phyloP scores from a whole-genome alignment of 257 asterid genomes.

The Galeopsis tetrahit region DNA sequence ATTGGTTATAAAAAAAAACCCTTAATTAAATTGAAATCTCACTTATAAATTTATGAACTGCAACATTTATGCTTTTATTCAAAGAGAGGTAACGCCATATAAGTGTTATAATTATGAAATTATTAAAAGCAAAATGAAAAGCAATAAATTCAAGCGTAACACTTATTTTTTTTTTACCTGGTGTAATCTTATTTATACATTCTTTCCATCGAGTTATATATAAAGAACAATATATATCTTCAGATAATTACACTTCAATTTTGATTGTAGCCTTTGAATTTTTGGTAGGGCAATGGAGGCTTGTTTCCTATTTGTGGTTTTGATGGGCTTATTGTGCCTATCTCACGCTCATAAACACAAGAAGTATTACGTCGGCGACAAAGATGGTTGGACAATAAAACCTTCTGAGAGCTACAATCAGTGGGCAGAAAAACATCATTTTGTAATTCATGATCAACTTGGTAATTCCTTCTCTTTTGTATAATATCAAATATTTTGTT shows the following conservation, averaged over 20 bases:
- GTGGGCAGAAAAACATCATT: constrained; percentile 49
- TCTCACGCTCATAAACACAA: constrained; percentile 36
- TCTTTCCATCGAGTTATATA: background rate
- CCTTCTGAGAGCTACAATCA: constrained; percentile 41
- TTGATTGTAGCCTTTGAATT: background rate
- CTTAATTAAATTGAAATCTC: background rate
- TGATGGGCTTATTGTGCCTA: constrained; percentile 33
- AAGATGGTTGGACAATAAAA: constrained; percentile 47
- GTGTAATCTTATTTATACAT: background rate
- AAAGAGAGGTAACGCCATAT: background rate
- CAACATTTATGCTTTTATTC: background rate
- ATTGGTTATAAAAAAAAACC: no score
- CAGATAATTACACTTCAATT: background rate
- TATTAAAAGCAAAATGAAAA: no score
- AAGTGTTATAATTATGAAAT: background rate
- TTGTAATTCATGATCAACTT: constrained; percentile 45
- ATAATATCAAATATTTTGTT: no score
- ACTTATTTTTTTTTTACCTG: background rate
- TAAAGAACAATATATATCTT: background rate
- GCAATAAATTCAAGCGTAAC: background rate
- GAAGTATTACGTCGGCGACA: constrained; percentile 49
- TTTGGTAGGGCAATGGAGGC: constrained; percentile 20
- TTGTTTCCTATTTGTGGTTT: constrained; percentile 28
- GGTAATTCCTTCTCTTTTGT: constrained; percentile 14
- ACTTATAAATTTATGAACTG: background rate